These are phyloP conservation scores for Dactylis glomerata DNA, from an alignment of 176 grass and related monocot genomes.

Conservation along the genomic window DNA sequence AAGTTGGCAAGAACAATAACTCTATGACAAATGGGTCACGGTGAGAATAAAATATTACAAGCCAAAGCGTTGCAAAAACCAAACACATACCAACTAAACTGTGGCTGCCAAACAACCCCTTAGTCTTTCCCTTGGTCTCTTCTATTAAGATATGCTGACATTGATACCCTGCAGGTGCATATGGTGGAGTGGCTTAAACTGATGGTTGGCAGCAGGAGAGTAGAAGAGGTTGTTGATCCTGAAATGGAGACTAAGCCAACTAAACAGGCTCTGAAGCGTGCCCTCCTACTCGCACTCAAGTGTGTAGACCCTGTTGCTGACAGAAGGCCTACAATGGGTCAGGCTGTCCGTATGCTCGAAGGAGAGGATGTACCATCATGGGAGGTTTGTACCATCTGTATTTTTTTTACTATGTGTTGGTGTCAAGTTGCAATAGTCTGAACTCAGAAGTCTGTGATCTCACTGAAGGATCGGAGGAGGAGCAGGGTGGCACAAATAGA, in stretches of 20 bases:
- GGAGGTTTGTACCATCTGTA: neutral
- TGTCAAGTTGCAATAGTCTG: neutral
- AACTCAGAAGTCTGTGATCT: neutral
- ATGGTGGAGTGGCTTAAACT: slow-evolving; percentile 19
- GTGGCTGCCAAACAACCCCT: no score
- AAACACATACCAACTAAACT: no score
- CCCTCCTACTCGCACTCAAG: slow-evolving; percentile 2
- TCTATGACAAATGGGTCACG: no score
- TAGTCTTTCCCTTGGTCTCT: neutral
- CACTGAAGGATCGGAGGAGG: slow-evolving; percentile 19
- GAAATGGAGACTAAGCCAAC: slow-evolving; percentile 17
- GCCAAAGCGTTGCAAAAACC: no score
- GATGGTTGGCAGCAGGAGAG: slow-evolving; percentile 23
- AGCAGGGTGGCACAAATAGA: neutral
- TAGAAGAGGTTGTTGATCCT: slow-evolving; percentile 17
- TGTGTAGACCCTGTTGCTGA: slow-evolving; percentile 8
- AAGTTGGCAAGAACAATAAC: no score
- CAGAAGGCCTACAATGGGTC: slow-evolving; percentile 19
- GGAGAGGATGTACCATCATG: neutral
- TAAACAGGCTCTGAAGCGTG: slow-evolving; percentile 21
- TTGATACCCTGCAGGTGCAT: slow-evolving; percentile 18
- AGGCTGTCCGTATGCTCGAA: slow-evolving; percentile 11
- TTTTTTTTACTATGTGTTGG: neutral
- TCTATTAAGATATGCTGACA: neutral
- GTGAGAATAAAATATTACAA: no score